These are phyloP conservation scores for Porogramme epimiltina DNA, from an alignment of 1,284 basidiomycete species.

Conservation along the genomic window DNA sequence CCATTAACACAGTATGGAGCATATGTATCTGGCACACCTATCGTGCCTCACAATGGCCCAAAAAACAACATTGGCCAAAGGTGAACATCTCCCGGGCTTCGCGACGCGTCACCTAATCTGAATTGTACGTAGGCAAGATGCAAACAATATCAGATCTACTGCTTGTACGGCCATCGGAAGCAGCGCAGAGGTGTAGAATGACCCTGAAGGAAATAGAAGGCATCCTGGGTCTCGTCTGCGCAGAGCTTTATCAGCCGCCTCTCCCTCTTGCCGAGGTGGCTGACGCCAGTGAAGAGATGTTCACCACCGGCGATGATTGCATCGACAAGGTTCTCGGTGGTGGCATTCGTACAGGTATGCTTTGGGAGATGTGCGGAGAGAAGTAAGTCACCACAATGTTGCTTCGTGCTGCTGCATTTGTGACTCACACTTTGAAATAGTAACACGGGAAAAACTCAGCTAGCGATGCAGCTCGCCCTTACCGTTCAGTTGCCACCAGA, in stretches of 20 bases:
- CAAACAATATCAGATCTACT: conserved; percentile 51
- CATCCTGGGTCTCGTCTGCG: conserved; percentile 51
- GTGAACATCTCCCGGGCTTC: conserved; percentile 2
- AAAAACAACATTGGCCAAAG: conserved; percentile 20
- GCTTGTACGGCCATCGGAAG: conserved; percentile 46
- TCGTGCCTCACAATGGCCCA: conserved; percentile 14
- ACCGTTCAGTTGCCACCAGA: conserved; percentile 67
- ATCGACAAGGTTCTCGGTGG: conserved; percentile 74
- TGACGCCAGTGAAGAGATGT: conserved; percentile 42
- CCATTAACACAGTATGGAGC: conserved; percentile 7
- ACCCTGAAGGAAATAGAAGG: conserved; percentile 47
- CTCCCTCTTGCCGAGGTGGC: conserved; percentile 39
- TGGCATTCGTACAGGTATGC: conserved; percentile 72
- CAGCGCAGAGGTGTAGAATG: conserved; percentile 56
- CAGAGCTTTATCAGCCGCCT: conserved; percentile 36
- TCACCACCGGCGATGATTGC: conserved; percentile 69
- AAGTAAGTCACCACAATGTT: conserved; percentile 60
- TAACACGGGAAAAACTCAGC: conserved; percentile 86
- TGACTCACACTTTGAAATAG: conserved; percentile 40
- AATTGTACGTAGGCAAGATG: conserved; percentile 20
- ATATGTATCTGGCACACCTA: conserved; percentile 8
- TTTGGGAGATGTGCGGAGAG: conserved; percentile 89
- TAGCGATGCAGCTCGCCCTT: conserved; percentile 79
- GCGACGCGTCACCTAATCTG: neutral
- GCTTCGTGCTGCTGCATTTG: neutral